Evolutionary conservation across 345 rosid genomes (phyloP), one percentile per base, ranked within the genome.

Genomic region (Aegle marmelos): DNA sequence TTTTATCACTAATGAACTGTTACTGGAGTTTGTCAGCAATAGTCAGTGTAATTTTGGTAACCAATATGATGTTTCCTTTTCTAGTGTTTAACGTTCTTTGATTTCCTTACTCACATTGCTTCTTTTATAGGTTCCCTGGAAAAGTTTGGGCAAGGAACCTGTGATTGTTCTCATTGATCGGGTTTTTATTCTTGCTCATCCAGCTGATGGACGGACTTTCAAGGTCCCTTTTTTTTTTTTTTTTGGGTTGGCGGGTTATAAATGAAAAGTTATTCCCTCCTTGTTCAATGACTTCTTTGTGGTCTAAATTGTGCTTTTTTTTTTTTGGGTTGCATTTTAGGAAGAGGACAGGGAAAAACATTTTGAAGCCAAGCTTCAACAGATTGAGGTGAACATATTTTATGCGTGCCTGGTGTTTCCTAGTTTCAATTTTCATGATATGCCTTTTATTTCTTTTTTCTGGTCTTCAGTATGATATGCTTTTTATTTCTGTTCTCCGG

Each of bases 91-190:
- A 24, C 68, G 17, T 68, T 56, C 53, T 48, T 5, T 33, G 31
- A 58, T 53, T 72, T 25, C 17, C n/a, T 64, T 59, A 14, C 30
- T 27, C 24, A 25, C 54, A 66, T 78, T 41, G 22, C 83, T 25
- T 56, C 45, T 5, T 13, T 86, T 74, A 72, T 75, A 95, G 99
- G 99, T 96, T 84, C 99, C 98, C 6, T 96, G 99, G 99, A 94
- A 96, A 87, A 89, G 99, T 82, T 82, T 96, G 71, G 99, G 98
- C 59, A 94, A 94, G 85, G 98, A 96, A 85, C 97, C 99, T 28
- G 99, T 96, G 22, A 89, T 96, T 83, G 97, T 94, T 87, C 90
- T 92, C 72, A 83, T 94, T 70, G 99, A 96, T 75, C 97, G 98
- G 76, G 94, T 96, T 61, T 96, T 96, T 75, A 76, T 96, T 85